Conservation (phyloP, 2,329 filamentous ascomycete species). For the Dactylellina drechsleri region DNA sequence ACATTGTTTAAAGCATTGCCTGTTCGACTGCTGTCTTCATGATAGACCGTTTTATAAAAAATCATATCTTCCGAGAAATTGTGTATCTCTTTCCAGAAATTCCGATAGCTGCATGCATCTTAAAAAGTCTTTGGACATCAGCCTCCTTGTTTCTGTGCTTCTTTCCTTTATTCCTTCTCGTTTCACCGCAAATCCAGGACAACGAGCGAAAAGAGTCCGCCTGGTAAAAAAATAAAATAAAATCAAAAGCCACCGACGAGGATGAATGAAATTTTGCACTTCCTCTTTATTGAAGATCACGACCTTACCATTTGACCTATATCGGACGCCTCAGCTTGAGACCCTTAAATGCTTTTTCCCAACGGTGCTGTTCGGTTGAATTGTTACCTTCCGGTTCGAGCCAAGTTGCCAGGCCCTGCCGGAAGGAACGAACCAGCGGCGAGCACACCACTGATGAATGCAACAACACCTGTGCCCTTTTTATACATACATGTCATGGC, state of each 20-base stretch:
- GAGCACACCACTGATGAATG: too few species aligned
- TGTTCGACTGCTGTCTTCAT: too few species aligned
- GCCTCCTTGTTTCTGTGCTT: not conserved
- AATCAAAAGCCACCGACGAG: too few species aligned
- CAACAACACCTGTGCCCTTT: too few species aligned
- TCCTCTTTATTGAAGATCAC: not conserved
- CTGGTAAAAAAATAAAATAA: too few species aligned
- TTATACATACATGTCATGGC: not conserved
- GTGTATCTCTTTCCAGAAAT: too few species aligned
- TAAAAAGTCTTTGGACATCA: too few species aligned
- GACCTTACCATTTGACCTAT: not conserved
- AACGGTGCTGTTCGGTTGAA: not conserved
- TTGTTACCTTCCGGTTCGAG: slow-evolving; percentile 7
- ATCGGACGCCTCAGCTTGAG: slow-evolving; percentile 3
- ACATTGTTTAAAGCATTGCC: too few species aligned
- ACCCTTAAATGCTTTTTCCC: not conserved
- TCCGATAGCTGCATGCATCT: too few species aligned
- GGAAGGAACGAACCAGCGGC: too few species aligned
- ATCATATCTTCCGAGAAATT: too few species aligned
- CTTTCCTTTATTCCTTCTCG: slow-evolving; percentile 13
- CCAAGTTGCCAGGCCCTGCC: not conserved
- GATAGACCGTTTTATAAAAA: too few species aligned
- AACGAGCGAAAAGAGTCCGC: not conserved
- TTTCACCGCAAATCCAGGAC: slow-evolving; percentile 16
- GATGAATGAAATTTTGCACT: not conserved